Evolutionary conservation across 148 eudicot genomes (phyloP).

Genomic region (Chenopodium album): DNA sequence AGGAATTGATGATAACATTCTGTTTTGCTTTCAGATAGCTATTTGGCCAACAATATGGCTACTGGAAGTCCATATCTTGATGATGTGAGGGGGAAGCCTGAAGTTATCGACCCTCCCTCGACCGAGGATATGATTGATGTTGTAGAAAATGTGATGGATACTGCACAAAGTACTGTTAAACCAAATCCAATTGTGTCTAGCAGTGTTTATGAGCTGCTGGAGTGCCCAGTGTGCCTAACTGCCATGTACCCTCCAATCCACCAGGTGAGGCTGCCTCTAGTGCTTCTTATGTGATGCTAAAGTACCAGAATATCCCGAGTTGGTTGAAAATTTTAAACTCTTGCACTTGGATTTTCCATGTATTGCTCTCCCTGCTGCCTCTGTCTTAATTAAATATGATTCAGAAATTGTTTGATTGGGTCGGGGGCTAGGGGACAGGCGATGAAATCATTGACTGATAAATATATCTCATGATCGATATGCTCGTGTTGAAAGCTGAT

Average conservation of each 20-base stretch:
- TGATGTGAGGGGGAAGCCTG: constrained; percentile 62
- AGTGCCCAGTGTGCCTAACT: constrained; percentile 92
- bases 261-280: constrained; percentile 53
- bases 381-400: neutral
- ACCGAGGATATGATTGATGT: constrained; percentile 63
- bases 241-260: constrained; percentile 98
- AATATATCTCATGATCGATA: too few relatives aligned
- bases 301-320: neutral
- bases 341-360: neutral
- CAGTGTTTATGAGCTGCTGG: constrained; percentile 80
- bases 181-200: constrained; percentile 63
- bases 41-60: constrained; percentile 46
- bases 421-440: neutral
- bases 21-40: constrained; percentile 6
- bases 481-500: neutral
- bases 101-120: constrained; percentile 74
- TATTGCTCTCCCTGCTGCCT: neutral
- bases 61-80: constrained; percentile 71
- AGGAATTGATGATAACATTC: constrained; percentile 4
- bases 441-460: neutral
- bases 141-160: constrained; percentile 59
- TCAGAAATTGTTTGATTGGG: neutral
- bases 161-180: constrained; percentile 54
- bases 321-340: neutral
- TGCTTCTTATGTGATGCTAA: neutral